phyloP scores from a whole-genome alignment of 83 land plant genomes.

The Picea mariana region DNA sequence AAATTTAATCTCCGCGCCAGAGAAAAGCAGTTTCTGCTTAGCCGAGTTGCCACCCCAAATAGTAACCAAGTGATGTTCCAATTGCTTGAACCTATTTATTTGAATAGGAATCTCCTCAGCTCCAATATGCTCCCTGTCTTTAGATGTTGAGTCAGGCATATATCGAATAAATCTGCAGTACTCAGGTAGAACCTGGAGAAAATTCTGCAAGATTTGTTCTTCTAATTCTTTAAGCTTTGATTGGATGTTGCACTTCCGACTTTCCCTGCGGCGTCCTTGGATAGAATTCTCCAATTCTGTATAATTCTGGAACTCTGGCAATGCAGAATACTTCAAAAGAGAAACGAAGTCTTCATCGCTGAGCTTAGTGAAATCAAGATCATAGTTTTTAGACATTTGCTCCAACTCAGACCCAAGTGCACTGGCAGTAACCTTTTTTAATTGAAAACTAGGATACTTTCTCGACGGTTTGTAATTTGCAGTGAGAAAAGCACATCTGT shows the following conservation, averaged over 20 bases:
- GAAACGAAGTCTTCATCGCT: not conserved
- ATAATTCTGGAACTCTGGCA: not conserved
- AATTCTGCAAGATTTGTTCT: not conserved
- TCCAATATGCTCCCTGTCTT: not conserved
- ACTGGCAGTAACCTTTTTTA: not conserved
- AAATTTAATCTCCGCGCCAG: not conserved
- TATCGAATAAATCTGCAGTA: not conserved
- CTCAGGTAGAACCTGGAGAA: not conserved
- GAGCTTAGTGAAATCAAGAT: constrained; percentile 6
- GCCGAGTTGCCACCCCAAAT: not conserved
- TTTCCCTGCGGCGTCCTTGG: too few relatives aligned
- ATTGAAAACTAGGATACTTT: not conserved
- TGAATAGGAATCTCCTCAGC: too few relatives aligned
- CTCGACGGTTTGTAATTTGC: not conserved
- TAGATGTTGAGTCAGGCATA: not conserved
- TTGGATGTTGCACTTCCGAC: not conserved
- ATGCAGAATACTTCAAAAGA: not conserved
- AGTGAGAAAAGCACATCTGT: not conserved
- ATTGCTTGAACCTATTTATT: not conserved
- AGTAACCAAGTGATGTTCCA: not conserved
- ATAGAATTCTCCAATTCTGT: not conserved
- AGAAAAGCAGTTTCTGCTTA: not conserved
- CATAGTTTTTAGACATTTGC: not conserved
- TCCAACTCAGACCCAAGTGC: not conserved
- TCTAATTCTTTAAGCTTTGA: not conserved